Percentiles rank a stretch among this genome's conserved stretches.
Evolutionary conservation across 2,329 filamentous ascomycete genomes (phyloP).

Genomic region (Plenodomus biglobosus): DNA sequence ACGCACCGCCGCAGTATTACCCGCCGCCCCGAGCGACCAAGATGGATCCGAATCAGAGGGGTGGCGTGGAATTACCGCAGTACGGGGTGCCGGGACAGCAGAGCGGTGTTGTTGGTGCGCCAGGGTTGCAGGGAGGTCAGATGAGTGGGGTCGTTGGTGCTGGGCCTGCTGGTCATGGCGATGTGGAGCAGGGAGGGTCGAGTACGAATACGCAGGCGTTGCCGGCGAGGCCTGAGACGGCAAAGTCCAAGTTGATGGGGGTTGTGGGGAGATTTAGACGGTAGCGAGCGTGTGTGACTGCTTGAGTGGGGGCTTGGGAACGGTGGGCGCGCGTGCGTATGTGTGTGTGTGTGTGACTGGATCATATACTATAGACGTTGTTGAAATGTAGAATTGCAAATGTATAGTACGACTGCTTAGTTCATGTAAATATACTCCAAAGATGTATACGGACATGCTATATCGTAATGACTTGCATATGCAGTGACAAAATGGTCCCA

Average conservation of each 20-base stretch:
- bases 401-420: too few relatives aligned
- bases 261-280: constrained; percentile 32
- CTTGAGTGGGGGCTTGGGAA: not conserved
- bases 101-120: constrained; percentile 31
- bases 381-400: too few relatives aligned
- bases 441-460: too few relatives aligned
- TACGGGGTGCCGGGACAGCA: constrained; percentile 27
- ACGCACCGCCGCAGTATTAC: constrained; percentile 40
- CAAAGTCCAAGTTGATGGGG: constrained; percentile 33
- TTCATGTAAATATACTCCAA: too few relatives aligned
- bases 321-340: not conserved
- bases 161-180: constrained; percentile 9
- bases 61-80: constrained; percentile 31
- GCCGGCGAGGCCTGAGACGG: constrained; percentile 34
- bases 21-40: constrained; percentile 38
- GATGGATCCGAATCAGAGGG: constrained; percentile 28
- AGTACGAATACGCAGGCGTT: constrained; percentile 13
- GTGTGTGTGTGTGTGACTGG: constrained; percentile 29
- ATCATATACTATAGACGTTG: too few relatives aligned
- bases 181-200: constrained; percentile 18
- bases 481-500: too few relatives aligned
- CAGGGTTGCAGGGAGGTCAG: constrained; percentile 4
- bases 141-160: too few relatives aligned
- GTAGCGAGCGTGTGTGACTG: constrained; percentile 8
- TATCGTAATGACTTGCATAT: too few relatives aligned